Evolutionary conservation across 257 asterid species (phyloP), one percentile per base, ranked within the genome.

Genomic region (Nicotiana sylvestris): DNA sequence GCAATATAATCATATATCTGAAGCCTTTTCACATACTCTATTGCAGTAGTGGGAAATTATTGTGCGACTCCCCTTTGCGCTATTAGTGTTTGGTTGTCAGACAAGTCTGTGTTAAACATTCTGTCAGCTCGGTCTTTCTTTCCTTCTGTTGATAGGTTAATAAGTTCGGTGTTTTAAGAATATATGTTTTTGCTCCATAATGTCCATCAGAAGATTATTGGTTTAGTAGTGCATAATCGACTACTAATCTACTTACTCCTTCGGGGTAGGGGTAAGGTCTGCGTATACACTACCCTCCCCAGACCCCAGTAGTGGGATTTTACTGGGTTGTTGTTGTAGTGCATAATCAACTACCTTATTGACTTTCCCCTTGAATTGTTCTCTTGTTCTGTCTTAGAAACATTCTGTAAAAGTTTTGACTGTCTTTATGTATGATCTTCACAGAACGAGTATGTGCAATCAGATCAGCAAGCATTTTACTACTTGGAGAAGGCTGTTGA

Each of bases 401-500:
- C 80, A 74, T 49, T 27, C 15, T 27, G 5, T 3, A 27, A 49
- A 74, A 9, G 37, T 72, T 39, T 72, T 27, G 62, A 49, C 27
- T 49, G 39, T 27, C 13, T 25, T 25, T 13, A 27, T 32, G 17
- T 37, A 64, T 83, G 76, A 16, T 84, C 83, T 76, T 85, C 66
- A 66, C 94, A 95, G 99, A 91, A 94, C 84, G 89, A 91, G 78
- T 89, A 92, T 84, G 97, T 87, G 69, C 97, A 91, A 88, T 92
- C 97, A 12, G 98, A 92, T 81, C 98, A 96, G 84, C 95, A 93
- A 86, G 98, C 96, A 85, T 92, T 94, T 85, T 88, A 90, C 88
- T 94, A 92, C 89, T 64, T 96, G 85, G 95, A 93, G 88, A 89
- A 90, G 84, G 99, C 98, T 84, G 99, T 90, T 69, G 97, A 94